phyloP scores from a whole-genome alignment of 202 grass and related monocot genomes.

The Carex sylvatica region DNA sequence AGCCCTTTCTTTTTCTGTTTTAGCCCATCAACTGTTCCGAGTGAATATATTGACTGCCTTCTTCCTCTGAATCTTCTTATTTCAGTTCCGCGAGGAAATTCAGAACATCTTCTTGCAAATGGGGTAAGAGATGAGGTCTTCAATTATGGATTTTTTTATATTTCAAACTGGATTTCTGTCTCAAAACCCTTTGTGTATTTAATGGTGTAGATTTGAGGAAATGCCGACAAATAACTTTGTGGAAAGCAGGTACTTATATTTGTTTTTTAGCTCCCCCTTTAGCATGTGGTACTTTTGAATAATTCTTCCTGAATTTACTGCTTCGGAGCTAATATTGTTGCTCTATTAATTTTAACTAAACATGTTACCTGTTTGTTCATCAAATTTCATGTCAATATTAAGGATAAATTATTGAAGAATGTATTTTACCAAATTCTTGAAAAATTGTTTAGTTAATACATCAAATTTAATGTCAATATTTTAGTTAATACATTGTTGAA shows the following conservation, averaged over 20 bases:
- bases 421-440: conserved; percentile 10
- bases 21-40: background rate
- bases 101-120: conserved; percentile 87
- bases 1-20: background rate
- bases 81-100: conserved; percentile 75
- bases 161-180: background rate
- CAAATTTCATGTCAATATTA: background rate
- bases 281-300: background rate
- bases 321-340: background rate
- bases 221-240: conserved; percentile 97
- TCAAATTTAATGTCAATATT: background rate
- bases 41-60: background rate
- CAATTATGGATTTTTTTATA: conserved; percentile 26
- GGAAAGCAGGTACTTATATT: conserved; percentile 64
- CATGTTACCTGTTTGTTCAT: background rate
- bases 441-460: background rate
- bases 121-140: conserved; percentile 52
- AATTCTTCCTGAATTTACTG: background rate
- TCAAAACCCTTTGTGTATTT: background rate
- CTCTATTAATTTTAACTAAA: background rate
- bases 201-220: conserved; percentile 67
- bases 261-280: background rate
- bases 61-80: conserved; percentile 10
- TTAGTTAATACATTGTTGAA: background rate
- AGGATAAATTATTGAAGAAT: too few species aligned